A percentile compares a stretch with the other conserved stretches of the same genome.
These are phyloP conservation scores for Aspergillus terreus DNA, from an alignment of 2,329 filamentous ascomycete species.

Conservation along the genomic window DNA sequence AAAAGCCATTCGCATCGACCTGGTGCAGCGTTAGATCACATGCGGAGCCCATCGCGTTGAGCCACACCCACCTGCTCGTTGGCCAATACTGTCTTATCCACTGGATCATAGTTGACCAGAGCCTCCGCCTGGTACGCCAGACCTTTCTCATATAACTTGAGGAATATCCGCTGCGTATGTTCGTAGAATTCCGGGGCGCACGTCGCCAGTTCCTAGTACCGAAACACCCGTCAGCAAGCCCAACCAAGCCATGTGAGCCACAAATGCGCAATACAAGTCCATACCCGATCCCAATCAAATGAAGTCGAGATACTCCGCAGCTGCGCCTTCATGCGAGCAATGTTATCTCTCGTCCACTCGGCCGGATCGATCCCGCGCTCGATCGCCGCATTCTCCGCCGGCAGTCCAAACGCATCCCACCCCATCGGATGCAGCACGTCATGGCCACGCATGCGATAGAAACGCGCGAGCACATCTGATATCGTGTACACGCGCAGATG, in stretches of 20 bases:
- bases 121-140: slow-evolving; percentile 81
- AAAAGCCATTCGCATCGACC: slow-evolving; percentile 78
- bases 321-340: slow-evolving; percentile 79
- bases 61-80: slow-evolving; percentile 65
- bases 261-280: slow-evolving; percentile 22
- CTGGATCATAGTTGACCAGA: slow-evolving; percentile 83
- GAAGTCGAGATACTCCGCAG: slow-evolving; percentile 72
- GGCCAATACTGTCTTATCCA: slow-evolving; percentile 83
- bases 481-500: slow-evolving; percentile 89
- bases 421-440: slow-evolving; percentile 85
- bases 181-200: slow-evolving; percentile 84
- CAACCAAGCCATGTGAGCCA: slow-evolving; percentile 8
- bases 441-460: slow-evolving; percentile 68
- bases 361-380: slow-evolving; percentile 75
- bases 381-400: slow-evolving; percentile 87
- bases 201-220: slow-evolving; percentile 70
- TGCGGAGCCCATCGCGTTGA: background rate
- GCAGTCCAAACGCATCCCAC: slow-evolving; percentile 89
- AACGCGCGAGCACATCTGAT: slow-evolving; percentile 78
- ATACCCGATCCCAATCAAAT: slow-evolving; percentile 79
- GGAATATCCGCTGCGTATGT: slow-evolving; percentile 82
- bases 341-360: slow-evolving; percentile 76
- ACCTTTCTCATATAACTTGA: slow-evolving; percentile 68
- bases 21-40: slow-evolving; percentile 11
- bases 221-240: background rate